These are phyloP conservation scores for Colletotrichum camelliae DNA, from an alignment of 2,329 filamentous ascomycete species.

Conservation along the genomic window DNA sequence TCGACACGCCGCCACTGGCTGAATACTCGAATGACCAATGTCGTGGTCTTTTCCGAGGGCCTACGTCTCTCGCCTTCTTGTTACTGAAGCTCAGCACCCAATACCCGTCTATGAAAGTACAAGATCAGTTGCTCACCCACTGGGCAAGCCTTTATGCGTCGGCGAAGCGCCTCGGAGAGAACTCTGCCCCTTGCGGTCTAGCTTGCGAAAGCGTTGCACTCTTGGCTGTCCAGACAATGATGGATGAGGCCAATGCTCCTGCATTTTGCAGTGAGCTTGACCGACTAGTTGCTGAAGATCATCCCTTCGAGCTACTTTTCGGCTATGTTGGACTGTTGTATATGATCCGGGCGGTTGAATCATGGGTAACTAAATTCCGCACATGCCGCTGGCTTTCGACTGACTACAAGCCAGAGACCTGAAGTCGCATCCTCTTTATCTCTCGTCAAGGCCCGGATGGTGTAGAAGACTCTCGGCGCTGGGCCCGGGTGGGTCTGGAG, in stretches of 20 bases:
- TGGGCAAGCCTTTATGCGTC: slow-evolving; percentile 56
- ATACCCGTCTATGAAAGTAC: slow-evolving; percentile 48
- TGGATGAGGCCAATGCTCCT: slow-evolving; percentile 43
- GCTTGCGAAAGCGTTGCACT: slow-evolving; percentile 52
- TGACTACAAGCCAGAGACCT: slow-evolving; percentile 57
- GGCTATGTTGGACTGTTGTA: slow-evolving; percentile 73
- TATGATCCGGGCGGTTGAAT: slow-evolving; percentile 66
- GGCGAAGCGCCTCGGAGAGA: slow-evolving; percentile 38
- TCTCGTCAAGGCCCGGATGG: slow-evolving; percentile 24
- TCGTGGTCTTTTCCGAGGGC: slow-evolving; percentile 57
- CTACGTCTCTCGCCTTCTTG: slow-evolving; percentile 59
- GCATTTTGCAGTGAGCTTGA: slow-evolving; percentile 29
- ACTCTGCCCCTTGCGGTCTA: slow-evolving; percentile 53
- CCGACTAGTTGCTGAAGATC: slow-evolving; percentile 37
- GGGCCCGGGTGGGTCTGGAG: slow-evolving; percentile 67
- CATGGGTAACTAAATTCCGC: slow-evolving; percentile 55
- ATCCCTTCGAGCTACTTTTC: slow-evolving; percentile 66
- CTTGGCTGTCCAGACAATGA: slow-evolving; percentile 47
- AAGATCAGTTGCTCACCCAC: slow-evolving; percentile 41
- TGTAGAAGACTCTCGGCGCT: slow-evolving; percentile 23
- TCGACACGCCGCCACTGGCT: slow-evolving; percentile 37
- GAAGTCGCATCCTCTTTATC: slow-evolving; percentile 55
- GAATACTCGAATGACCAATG: slow-evolving; percentile 37
- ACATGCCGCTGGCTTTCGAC: slow-evolving; percentile 52
- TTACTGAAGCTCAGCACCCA: slow-evolving; percentile 52